phyloP scores from a whole-genome alignment of 1,284 basidiomycete genomes.

The Rhodotorula mucilaginosa region DNA sequence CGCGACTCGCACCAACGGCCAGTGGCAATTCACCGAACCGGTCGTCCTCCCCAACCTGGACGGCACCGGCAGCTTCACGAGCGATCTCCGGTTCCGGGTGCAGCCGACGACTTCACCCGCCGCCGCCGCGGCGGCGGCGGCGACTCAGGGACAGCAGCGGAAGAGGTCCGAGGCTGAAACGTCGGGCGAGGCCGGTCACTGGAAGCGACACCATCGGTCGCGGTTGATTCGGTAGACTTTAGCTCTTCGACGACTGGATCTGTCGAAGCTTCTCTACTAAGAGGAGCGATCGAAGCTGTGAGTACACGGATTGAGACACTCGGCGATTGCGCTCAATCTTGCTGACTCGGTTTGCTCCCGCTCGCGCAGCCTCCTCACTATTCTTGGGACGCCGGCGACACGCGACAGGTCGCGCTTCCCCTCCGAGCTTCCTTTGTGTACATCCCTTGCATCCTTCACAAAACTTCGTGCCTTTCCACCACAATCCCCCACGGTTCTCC shows the following conservation, averaged over 20 bases:
- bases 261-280: no score
- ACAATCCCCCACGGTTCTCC: no score
- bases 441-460: no score
- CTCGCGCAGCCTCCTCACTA: no score
- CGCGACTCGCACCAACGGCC: conserved; percentile 23
- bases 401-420: no score
- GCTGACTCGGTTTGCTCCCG: no score
- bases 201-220: background rate
- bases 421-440: no score
- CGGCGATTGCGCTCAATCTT: no score
- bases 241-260: background rate
- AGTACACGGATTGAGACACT: no score
- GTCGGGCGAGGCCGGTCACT: background rate
- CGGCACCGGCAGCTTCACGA: conserved; percentile 19
- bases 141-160: background rate
- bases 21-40: conserved; percentile 32
- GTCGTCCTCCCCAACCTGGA: conserved; percentile 27
- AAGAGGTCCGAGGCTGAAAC: background rate
- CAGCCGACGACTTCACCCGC: conserved; percentile 11
- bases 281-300: no score
- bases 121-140: background rate
- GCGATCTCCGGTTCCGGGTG: conserved; percentile 30
- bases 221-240: background rate
- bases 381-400: no score
- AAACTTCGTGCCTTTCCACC: no score